Evolutionary conservation across 2,329 filamentous ascomycete species (phyloP), one percentile per base, ranked within the genome.

Genomic region (Claviceps maximensis): DNA sequence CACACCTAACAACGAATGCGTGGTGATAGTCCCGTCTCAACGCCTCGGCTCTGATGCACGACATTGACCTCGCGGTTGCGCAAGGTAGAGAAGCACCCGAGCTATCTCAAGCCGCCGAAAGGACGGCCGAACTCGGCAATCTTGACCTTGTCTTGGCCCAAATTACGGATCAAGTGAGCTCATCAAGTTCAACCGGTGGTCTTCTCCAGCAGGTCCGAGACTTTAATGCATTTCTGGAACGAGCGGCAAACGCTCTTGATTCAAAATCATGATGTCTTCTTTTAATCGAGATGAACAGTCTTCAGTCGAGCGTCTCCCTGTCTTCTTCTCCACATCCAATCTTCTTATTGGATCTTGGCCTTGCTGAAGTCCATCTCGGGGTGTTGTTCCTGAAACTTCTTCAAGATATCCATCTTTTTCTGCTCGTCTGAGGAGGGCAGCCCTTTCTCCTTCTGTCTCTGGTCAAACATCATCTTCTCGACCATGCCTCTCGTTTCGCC

Each of bases 381-480:
- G 60, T 83, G 80, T 69, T 95, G 82, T 50, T 74, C 75, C 79
- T 96, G 86, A 72, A 98, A 97, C 74, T 94, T 89, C 72, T 87
- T 86, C 66, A 98, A 72, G 62, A 98, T 84, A 53, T 98, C 91
- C 65, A 83, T 71, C 79, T 97, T 97, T 77, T 90, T 88, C 78
- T 95, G 84, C 74, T 98, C 93, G 60, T 97, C 93, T 59, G 88
- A 95, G 13, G 85, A 89, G 47, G 89, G 88, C 69, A 86, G 78
- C 4, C 93, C 93, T 69, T 79, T 75, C 74, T 97, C 90, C 81
- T 98, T 98, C 74, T 97, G 90, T 60, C 87, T 78, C 77, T 98
- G 93, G 74, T 98, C 93, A 64, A 80, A 98, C 93, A 98, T 98
- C 93, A 98, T 98, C 81, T 98, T 98, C 82, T 98, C 93, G 46